Evolutionary conservation across 768 basidiomycete genomes (phyloP).

Genomic region (Panaeolus papilionaceus): DNA sequence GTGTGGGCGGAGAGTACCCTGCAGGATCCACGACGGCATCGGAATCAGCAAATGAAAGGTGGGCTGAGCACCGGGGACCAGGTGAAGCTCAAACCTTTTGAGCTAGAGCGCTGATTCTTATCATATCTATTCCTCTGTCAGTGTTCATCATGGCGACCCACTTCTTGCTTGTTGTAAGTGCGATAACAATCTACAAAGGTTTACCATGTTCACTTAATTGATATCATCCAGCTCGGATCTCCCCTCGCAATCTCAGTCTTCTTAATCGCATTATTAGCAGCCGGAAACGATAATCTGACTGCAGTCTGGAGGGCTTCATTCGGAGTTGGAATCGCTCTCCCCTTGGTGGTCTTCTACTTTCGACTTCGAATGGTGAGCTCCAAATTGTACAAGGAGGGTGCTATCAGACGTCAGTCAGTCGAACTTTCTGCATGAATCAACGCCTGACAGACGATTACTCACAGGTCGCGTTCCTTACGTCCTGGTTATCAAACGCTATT

Average conservation of each 20-base stretch:
- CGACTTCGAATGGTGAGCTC: slow-evolving; percentile 77
- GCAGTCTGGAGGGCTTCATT: slow-evolving; percentile 75
- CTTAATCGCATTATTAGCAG: slow-evolving; percentile 70
- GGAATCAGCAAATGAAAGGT: slow-evolving; percentile 79
- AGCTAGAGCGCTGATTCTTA: background rate
- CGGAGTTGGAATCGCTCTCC: slow-evolving; percentile 65
- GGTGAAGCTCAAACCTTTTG: slow-evolving; percentile 33
- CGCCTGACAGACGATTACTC: background rate
- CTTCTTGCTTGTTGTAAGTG: slow-evolving; percentile 63
- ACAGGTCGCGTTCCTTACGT: slow-evolving; percentile 63
- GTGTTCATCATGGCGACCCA: slow-evolving; percentile 82
- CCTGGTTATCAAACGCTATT: slow-evolving; percentile 66
- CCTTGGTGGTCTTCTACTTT: slow-evolving; percentile 73
- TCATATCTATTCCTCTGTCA: slow-evolving; percentile 22
- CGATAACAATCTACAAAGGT: background rate
- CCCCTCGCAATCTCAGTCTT: slow-evolving; percentile 71
- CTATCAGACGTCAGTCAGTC: slow-evolving; percentile 60
- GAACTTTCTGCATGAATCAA: background rate
- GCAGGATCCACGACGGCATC: slow-evolving; percentile 71
- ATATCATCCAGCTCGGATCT: slow-evolving; percentile 57
- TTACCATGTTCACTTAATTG: background rate
- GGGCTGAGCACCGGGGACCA: slow-evolving; percentile 63
- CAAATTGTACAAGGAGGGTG: slow-evolving; percentile 63
- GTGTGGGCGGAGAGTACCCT: slow-evolving; percentile 82
- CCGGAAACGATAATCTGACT: slow-evolving; percentile 62